These are phyloP conservation scores for Talaromyces sp. DNA, from an alignment of 2,329 filamentous ascomycete genomes.

Conservation along the genomic window DNA sequence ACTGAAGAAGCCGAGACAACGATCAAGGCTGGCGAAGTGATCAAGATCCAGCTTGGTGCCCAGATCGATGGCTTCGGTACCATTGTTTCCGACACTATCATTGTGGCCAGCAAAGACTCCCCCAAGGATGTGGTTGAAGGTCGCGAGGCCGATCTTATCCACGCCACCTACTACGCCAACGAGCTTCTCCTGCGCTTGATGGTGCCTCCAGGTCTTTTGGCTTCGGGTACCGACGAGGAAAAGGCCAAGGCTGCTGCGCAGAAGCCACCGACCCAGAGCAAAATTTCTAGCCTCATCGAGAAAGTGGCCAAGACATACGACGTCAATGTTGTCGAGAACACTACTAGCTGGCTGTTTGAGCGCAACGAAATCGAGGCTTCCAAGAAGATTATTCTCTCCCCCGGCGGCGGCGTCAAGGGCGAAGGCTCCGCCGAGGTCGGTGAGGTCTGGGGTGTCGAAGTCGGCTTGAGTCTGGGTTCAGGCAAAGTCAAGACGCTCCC, in stretches of 20 bases:
- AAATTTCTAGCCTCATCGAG: constrained; percentile 83
- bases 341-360: constrained; percentile 93
- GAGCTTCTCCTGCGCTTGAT: constrained; percentile 88
- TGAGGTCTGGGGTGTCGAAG: constrained; percentile 97
- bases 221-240: constrained; percentile 82
- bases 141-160: constrained; percentile 76
- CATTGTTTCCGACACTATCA: constrained; percentile 89
- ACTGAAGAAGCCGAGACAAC: constrained; percentile 72
- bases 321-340: constrained; percentile 92
- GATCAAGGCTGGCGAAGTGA: constrained; percentile 76
- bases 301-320: constrained; percentile 89
- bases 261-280: constrained; percentile 77
- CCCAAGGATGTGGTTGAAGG: constrained; percentile 63
- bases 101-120: constrained; percentile 61
- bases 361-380: constrained; percentile 95
- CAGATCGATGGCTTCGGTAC: constrained; percentile 97
- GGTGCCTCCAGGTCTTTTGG: constrained; percentile 81
- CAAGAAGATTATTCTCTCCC: constrained; percentile 94
- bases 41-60: constrained; percentile 98
- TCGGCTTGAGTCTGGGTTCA: constrained; percentile 81
- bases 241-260: constrained; percentile 82
- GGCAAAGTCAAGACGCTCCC: constrained; percentile 93
- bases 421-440: constrained; percentile 83
- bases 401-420: constrained; percentile 78
- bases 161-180: constrained; percentile 92